These are phyloP conservation scores for Scutellaria barbata DNA, from an alignment of 257 asterid genomes.

Conservation along the genomic window DNA sequence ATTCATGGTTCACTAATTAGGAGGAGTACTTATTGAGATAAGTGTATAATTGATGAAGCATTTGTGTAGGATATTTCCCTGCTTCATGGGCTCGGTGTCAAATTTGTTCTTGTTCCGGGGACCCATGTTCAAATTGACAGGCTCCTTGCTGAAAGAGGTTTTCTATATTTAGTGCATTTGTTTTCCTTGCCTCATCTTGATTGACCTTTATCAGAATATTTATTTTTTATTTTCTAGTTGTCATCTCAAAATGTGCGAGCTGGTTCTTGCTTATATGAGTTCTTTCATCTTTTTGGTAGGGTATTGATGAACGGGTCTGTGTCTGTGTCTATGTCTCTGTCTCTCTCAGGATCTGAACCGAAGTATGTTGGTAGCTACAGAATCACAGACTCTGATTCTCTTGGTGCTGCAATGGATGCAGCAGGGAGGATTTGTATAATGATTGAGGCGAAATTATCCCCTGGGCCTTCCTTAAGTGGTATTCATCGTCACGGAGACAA, in stretches of 20 bases:
- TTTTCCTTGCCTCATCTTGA: slow-evolving; percentile 1
- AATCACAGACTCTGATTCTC: slow-evolving; percentile 81
- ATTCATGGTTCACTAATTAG: not conserved
- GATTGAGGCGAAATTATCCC: slow-evolving; percentile 84
- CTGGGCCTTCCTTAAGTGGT: slow-evolving; percentile 86
- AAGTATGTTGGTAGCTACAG: slow-evolving; percentile 88
- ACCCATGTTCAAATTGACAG: slow-evolving; percentile 79
- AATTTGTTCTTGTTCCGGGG: slow-evolving; percentile 87
- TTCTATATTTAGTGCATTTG: not conserved
- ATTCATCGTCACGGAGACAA: slow-evolving; percentile 81
- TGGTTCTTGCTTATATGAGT: slow-evolving; percentile 24
- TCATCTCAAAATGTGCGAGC: slow-evolving; percentile 24
- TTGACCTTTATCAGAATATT: slow-evolving; percentile 12
- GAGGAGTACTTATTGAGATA: slow-evolving; percentile 11
- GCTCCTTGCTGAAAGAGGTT: slow-evolving; percentile 75
- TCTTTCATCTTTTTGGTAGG: slow-evolving; percentile 6
- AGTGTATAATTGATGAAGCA: slow-evolving; percentile 23
- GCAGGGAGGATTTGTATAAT: slow-evolving; percentile 70
- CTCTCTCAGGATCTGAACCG: slow-evolving; percentile 66
- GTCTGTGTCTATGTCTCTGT: not conserved
- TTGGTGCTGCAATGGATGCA: slow-evolving; percentile 77
- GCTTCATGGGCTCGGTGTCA: slow-evolving; percentile 87
- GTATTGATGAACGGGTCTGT: slow-evolving; percentile 9
- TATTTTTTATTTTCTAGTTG: not conserved
- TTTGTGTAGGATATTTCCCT: slow-evolving; percentile 74